A percentile compares a stretch with the other conserved stretches of the same genome.
Conservation (phyloP, 2,329 filamentous ascomycete genomes). For the Exserohilum rostratum region DNA sequence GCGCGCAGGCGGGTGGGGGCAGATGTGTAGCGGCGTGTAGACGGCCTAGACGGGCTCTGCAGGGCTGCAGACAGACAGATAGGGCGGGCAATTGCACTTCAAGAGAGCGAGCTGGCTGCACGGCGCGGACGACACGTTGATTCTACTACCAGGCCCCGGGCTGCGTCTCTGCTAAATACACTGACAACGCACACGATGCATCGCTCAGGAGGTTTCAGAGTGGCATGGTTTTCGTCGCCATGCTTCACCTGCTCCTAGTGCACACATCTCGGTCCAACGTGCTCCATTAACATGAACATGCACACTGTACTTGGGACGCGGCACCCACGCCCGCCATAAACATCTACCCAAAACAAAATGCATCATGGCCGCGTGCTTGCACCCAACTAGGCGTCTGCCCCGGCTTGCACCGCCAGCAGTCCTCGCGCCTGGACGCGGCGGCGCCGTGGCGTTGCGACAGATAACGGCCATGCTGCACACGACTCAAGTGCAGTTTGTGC, state of each 20-base stretch:
- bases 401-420: not conserved
- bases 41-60: conserved; percentile 26
- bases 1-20: conserved; percentile 31
- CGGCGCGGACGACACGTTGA: not conserved
- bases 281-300: not conserved
- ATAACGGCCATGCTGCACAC: not conserved
- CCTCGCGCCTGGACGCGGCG: not conserved
- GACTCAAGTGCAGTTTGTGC: not conserved
- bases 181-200: conserved; percentile 15
- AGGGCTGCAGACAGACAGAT: conserved; percentile 15
- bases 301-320: no score
- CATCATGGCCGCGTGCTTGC: not conserved
- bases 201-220: conserved; percentile 29
- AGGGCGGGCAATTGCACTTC: not conserved
- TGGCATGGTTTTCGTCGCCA: conserved; percentile 20
- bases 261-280: conserved; percentile 17
- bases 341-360: not conserved
- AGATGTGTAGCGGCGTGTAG: conserved; percentile 27
- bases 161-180: conserved; percentile 2
- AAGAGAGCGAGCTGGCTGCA: not conserved
- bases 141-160: not conserved
- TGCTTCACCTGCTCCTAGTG: conserved; percentile 32
- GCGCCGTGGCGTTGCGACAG: not conserved
- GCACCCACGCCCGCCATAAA: not conserved
- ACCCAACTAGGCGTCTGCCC: not conserved